Evolutionary conservation across 2,329 filamentous ascomycete genomes (phyloP).

Genomic region (Ophiosphaerella narmari): DNA sequence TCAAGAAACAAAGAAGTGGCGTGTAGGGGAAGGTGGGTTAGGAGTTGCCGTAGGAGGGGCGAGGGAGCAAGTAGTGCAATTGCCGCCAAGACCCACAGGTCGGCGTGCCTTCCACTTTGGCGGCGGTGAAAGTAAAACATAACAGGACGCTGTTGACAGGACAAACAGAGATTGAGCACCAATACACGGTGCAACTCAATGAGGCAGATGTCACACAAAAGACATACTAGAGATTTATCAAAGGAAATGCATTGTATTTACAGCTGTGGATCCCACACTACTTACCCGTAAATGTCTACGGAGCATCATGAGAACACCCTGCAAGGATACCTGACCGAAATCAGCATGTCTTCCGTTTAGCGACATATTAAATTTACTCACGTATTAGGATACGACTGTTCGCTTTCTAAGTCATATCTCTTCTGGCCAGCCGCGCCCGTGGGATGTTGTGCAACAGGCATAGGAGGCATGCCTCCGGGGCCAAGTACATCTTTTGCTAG

Average conservation of each 20-base stretch:
- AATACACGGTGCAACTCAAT: too few relatives aligned
- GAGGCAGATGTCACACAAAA: conserved; percentile 1
- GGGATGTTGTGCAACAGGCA: conserved; percentile 71
- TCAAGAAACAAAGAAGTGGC: conserved; percentile 3
- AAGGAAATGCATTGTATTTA: conserved; percentile 32
- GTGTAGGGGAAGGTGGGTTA: conserved; percentile 1
- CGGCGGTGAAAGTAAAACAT: not conserved
- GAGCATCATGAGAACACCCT: conserved; percentile 47
- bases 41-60: not conserved
- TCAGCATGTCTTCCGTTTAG: not conserved
- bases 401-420: conserved; percentile 69
- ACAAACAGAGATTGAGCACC: not conserved
- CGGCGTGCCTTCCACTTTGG: conserved; percentile 8
- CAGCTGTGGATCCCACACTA: conserved; percentile 25
- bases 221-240: conserved; percentile 1
- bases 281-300: conserved; percentile 2
- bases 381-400: conserved; percentile 67
- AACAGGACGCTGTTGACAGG: not conserved
- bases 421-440: conserved; percentile 62
- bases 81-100: conserved; percentile 21
- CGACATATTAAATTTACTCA: conserved; percentile 30
- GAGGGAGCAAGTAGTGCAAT: conserved; percentile 17
- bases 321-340: conserved; percentile 50
- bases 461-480: conserved; percentile 80
- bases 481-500: conserved; percentile 66